phyloP scores from a whole-genome alignment of 2,329 filamentous ascomycete genomes.

The Gremmenia infestans region DNA sequence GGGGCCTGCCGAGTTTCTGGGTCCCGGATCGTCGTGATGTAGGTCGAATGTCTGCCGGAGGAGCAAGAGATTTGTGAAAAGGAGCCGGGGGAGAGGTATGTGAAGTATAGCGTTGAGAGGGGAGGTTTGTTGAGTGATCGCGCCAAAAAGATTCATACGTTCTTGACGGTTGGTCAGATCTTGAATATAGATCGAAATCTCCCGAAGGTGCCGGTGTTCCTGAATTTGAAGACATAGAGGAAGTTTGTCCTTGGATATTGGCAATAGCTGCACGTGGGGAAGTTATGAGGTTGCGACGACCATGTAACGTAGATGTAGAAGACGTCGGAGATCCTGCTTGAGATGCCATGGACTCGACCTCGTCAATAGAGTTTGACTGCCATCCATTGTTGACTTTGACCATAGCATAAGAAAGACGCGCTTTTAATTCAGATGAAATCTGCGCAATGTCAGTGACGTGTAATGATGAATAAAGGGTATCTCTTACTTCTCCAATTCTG shows the following conservation, averaged over 20 bases:
- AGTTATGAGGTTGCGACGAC: slow-evolving; percentile 47
- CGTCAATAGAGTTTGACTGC: slow-evolving; percentile 72
- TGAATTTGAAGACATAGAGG: slow-evolving; percentile 8
- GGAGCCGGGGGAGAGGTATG: slow-evolving; percentile 47
- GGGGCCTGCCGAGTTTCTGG: slow-evolving; percentile 28
- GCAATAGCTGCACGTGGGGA: slow-evolving; percentile 45
- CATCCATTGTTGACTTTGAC: slow-evolving; percentile 88
- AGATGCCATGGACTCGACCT: slow-evolving; percentile 71
- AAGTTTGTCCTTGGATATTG: slow-evolving; percentile 30
- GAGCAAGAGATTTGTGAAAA: slow-evolving; percentile 27
- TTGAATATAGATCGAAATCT: slow-evolving; percentile 33
- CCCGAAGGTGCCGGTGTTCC: slow-evolving; percentile 15
- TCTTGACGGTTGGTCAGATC: slow-evolving; percentile 26
- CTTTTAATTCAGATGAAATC: slow-evolving; percentile 60
- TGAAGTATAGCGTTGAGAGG: slow-evolving; percentile 35
- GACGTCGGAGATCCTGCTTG: slow-evolving; percentile 60
- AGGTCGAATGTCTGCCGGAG: slow-evolving; percentile 35
- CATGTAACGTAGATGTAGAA: slow-evolving; percentile 50
- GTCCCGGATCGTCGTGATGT: slow-evolving; percentile 28
- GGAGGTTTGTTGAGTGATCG: slow-evolving; percentile 35
- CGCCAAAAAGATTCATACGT: slow-evolving; percentile 44
- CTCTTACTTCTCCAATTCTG: slow-evolving; percentile 69
- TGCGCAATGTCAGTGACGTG: slow-evolving; percentile 19
- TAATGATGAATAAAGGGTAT: not conserved
- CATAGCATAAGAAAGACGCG: slow-evolving; percentile 87